Evolutionary conservation across 805 yeast species (phyloP), one percentile per base, ranked within the genome.

Genomic region (Lipomyces oligophaga): DNA sequence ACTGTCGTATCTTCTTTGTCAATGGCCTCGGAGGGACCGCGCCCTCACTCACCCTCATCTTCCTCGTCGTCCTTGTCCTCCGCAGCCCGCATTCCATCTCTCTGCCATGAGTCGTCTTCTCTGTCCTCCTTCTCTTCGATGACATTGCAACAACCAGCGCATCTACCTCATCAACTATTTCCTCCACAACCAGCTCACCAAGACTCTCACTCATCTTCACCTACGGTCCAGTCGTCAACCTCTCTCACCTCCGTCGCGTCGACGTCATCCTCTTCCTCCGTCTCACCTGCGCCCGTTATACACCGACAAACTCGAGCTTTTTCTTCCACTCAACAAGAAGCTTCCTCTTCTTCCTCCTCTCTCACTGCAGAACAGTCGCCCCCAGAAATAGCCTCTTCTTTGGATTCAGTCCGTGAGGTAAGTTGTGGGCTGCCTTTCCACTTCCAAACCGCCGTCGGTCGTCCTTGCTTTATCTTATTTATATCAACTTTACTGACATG

Each of bases 361-460:
- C 22, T 19, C 30, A n/a, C n/a, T n/a, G n/a, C n/a, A n/a, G n/a
- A n/a, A n/a, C n/a, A n/a, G n/a, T n/a, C n/a, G n/a, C n/a, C n/a
- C n/a, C n/a, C n/a, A n/a, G n/a, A n/a, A n/a, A n/a, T n/a, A n/a
- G n/a, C n/a, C n/a, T n/a, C n/a, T n/a, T n/a, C n/a, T 22, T 15
- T 49, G 6, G 48, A 49, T 4, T 25, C 33, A 18, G 22, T 49
- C 16, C 41, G 54, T 5, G 51, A 49, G 41, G 54, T 49, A 5
- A 16, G 51, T 38, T 13, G 30, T 26, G 30, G 11, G 11, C 30
- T 8, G 8, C 30, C 30, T 26, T 13, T 10, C 30, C 30, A 26
- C 11, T 26, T 26, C 30, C 13, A 13, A 8, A 26, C 11, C 30
- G 13, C 30, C 30, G 13, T 26, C 30, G 11, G 8, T 13, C 13